These are phyloP conservation scores for Suillus brevipes DNA, from an alignment of 768 basidiomycete genomes.

Conservation along the genomic window DNA sequence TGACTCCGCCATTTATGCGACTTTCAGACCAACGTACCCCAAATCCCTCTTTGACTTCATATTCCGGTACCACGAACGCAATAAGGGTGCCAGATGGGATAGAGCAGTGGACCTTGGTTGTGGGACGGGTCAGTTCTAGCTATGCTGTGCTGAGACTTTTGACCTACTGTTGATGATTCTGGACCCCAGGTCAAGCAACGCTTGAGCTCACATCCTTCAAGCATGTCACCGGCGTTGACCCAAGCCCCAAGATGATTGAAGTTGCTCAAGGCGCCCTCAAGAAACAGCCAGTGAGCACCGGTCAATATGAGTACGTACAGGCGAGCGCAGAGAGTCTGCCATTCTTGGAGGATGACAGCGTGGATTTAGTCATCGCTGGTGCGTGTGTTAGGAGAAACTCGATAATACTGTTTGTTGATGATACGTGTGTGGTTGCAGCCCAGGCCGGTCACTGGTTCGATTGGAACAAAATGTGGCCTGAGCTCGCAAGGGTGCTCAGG, in stretches of 20 bases:
- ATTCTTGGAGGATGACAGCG: slow-evolving; percentile 48
- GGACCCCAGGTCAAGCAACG: slow-evolving; percentile 67
- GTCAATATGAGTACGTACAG: slow-evolving; percentile 35
- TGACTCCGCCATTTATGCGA: slow-evolving; percentile 65
- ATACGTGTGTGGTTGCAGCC: slow-evolving; percentile 39
- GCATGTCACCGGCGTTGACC: slow-evolving; percentile 72
- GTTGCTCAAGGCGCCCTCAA: slow-evolving; percentile 39
- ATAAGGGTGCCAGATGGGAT: slow-evolving; percentile 40
- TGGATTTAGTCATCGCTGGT: slow-evolving; percentile 73
- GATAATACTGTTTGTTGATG: neutral
- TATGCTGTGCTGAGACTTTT: neutral
- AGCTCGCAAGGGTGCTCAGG: slow-evolving; percentile 59
- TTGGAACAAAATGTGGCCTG: slow-evolving; percentile 69
- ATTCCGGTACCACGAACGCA: slow-evolving; percentile 53
- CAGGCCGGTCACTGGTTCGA: slow-evolving; percentile 86
- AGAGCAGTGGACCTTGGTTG: slow-evolving; percentile 77
- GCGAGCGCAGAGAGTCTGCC: slow-evolving; percentile 55
- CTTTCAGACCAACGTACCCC: slow-evolving; percentile 75
- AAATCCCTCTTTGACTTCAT: slow-evolving; percentile 60
- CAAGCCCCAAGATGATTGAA: slow-evolving; percentile 68
- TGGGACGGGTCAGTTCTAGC: slow-evolving; percentile 62
- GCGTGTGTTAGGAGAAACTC: slow-evolving; percentile 17
- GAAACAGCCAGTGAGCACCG: slow-evolving; percentile 21
- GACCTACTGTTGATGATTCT: neutral
- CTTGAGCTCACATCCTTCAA: slow-evolving; percentile 54